A percentile compares a stretch with the other conserved stretches of the same genome.
Evolutionary conservation across 1,284 basidiomycete genomes (phyloP).

Genomic region (Ustilago trichophora): DNA sequence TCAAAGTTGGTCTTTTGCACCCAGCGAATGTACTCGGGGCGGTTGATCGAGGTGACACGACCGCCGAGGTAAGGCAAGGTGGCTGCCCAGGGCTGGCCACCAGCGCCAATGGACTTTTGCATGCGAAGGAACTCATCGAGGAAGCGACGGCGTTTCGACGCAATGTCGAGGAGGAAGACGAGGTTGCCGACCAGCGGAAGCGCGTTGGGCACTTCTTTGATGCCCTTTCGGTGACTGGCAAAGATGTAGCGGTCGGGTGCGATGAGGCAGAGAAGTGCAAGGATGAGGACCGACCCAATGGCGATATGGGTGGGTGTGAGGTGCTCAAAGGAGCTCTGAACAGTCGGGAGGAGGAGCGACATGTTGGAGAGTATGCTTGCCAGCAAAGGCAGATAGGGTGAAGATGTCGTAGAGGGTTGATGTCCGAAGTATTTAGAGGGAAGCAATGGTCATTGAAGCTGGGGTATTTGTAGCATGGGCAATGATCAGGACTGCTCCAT

Average conservation of each 20-base stretch:
- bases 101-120: slow-evolving; percentile 18
- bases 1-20: slow-evolving; percentile 57
- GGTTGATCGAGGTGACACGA: slow-evolving; percentile 39
- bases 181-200: slow-evolving; percentile 43
- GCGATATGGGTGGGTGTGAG: slow-evolving; percentile 30
- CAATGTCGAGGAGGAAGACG: slow-evolving; percentile 36
- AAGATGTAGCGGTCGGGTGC: slow-evolving; percentile 46
- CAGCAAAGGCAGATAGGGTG: too few relatives aligned
- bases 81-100: slow-evolving; percentile 29
- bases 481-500: too few relatives aligned
- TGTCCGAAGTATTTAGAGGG: neutral
- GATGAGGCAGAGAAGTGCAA: slow-evolving; percentile 40
- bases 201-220: slow-evolving; percentile 33
- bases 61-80: slow-evolving; percentile 36
- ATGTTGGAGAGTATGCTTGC: slow-evolving; percentile 12
- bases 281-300: slow-evolving; percentile 20
- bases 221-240: slow-evolving; percentile 35
- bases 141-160: slow-evolving; percentile 31
- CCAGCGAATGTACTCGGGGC: slow-evolving; percentile 49
- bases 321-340: slow-evolving; percentile 29
- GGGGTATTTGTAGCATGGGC: neutral
- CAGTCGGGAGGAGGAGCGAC: slow-evolving; percentile 21
- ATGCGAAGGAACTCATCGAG: slow-evolving; percentile 38
- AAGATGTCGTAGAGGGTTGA: too few relatives aligned
- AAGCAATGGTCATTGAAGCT: too few relatives aligned